Evolutionary conservation across 2,329 filamentous ascomycete genomes (phyloP), one percentile per base, ranked within the genome.

Genomic region (Penicillium sp.): DNA sequence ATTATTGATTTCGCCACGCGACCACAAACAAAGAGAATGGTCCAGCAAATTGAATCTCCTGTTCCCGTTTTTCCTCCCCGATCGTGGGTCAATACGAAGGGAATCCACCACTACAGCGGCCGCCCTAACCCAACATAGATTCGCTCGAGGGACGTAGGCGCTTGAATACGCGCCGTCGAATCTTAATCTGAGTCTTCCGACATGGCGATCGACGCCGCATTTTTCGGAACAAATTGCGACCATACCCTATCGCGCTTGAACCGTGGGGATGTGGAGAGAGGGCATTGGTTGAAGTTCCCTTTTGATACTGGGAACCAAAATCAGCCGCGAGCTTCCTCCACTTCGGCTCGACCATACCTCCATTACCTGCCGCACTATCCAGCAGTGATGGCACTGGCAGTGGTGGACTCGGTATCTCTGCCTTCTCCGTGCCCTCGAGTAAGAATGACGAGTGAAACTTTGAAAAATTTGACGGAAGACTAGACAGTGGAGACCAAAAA

Each of bases 161-260:
- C 22, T 22, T 22, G 22, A 22, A 4, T 22, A 22, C 38, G 47
- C 35, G 49, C 49, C 48, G 51, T 49, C 55, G 52, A 54, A 60
- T 53, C 58, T 58, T 55, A 55, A 50, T 28, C 35, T 17, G 20
- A 17, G 34, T 42, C 3, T 43, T 56, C 20, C 28, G 20, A 47
- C 43, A 17, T 31, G 4, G 31, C 45, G 57, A 59, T 59, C 54
- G 58, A 34, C 43, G 48, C 45, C 57, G 45, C 45, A 55, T 55
- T 55, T 50, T 61, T 58, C 22, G 37, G 48, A 39, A 39, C 20
- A 22, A 15, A 25, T 51, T 34, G 47, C 37, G 11, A 47, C 25
- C 25, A 17, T 49, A 28, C 34, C 34, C 22, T 49, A 52, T 41
- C 34, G 28, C 22, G 38, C 57, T 52, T 57, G 31, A 52, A 52